A percentile compares a stretch with the other conserved stretches of the same genome.
phyloP scores from a whole-genome alignment of 1,139 yeast species.

The Maudiozyma humilis region DNA sequence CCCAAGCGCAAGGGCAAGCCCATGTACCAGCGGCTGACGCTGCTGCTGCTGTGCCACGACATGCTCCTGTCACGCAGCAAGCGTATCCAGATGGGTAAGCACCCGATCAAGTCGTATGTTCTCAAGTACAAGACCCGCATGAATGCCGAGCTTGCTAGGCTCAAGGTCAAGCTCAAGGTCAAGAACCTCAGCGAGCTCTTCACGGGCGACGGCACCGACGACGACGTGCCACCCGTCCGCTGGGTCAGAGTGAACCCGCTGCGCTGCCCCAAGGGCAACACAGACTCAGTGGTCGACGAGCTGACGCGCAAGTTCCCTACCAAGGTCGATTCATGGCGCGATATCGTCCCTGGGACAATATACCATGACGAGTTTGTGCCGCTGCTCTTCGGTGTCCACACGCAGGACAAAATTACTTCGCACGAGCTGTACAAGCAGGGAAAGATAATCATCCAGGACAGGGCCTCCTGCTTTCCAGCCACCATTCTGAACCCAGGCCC shows the following conservation, averaged over 20 bases:
- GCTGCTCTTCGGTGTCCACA: conserved; percentile 73
- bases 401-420: conserved; percentile 56
- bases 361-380: conserved; percentile 68
- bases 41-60: conserved; percentile 64
- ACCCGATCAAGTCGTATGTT: conserved; percentile 75
- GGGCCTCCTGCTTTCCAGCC: conserved; percentile 96
- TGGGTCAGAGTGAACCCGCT: conserved; percentile 79
- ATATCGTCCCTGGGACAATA: conserved; percentile 52
- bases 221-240: conserved; percentile 72
- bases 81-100: conserved; percentile 83
- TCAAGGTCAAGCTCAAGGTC: conserved; percentile 49
- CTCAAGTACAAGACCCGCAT: conserved; percentile 71
- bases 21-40: conserved; percentile 28
- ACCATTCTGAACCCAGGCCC: conserved; percentile 57
- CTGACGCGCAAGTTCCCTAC: conserved; percentile 33
- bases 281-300: conserved; percentile 36
- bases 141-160: conserved; percentile 70
- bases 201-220: conserved; percentile 21
- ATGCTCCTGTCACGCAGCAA: conserved; percentile 67
- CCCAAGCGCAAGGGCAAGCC: conserved; percentile 39
- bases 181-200: conserved; percentile 38
- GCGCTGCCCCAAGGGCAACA: conserved; percentile 29
- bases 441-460: conserved; percentile 78
- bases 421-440: conserved; percentile 66
- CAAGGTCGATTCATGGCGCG: conserved; percentile 36